These are phyloP conservation scores for Ascochyta fabae DNA, from an alignment of 2,329 filamentous ascomycete species.

Conservation along the genomic window DNA sequence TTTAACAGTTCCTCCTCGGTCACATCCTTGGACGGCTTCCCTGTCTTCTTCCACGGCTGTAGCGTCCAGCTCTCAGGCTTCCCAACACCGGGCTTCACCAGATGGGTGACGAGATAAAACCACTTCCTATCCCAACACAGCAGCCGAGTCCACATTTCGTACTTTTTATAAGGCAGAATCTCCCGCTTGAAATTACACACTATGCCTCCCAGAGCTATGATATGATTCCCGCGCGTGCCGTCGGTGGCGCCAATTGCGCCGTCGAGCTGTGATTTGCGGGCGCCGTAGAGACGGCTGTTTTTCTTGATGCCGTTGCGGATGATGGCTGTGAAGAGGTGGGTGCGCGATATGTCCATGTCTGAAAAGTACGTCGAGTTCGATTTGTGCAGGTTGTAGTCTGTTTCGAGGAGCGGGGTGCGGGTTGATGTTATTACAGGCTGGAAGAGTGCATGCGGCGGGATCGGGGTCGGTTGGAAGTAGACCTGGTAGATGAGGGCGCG, in stretches of 20 bases:
- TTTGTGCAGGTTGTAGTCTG: constrained; percentile 87
- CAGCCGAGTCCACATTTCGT: constrained; percentile 57
- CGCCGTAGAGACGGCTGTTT: constrained; percentile 29
- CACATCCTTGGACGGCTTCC: constrained; percentile 21
- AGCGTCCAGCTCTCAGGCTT: constrained; percentile 52
- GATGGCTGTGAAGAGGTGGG: constrained; percentile 72
- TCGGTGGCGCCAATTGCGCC: constrained; percentile 25
- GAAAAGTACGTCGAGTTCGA: constrained; percentile 85
- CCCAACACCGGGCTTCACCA: constrained; percentile 54
- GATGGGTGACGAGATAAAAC: constrained; percentile 57
- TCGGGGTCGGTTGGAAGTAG: constrained; percentile 52
- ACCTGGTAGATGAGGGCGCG: constrained; percentile 56
- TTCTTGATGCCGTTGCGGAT: constrained; percentile 54
- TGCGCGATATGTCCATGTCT: constrained; percentile 83
- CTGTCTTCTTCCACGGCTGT: constrained; percentile 52
- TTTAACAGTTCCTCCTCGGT: constrained; percentile 48
- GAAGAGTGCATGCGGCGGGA: constrained; percentile 70
- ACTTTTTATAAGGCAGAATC: constrained; percentile 53
- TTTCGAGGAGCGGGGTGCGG: constrained; percentile 74
- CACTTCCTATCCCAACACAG: constrained; percentile 59
- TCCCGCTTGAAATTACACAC: constrained; percentile 57
- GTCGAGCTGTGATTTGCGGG: constrained; percentile 26
- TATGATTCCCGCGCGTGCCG: constrained; percentile 33
- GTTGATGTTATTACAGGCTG: constrained; percentile 71
- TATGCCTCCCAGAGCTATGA: constrained; percentile 56